These are phyloP conservation scores for Thalia dealbata DNA, from an alignment of 176 grass and related monocot species.

Conservation along the genomic window DNA sequence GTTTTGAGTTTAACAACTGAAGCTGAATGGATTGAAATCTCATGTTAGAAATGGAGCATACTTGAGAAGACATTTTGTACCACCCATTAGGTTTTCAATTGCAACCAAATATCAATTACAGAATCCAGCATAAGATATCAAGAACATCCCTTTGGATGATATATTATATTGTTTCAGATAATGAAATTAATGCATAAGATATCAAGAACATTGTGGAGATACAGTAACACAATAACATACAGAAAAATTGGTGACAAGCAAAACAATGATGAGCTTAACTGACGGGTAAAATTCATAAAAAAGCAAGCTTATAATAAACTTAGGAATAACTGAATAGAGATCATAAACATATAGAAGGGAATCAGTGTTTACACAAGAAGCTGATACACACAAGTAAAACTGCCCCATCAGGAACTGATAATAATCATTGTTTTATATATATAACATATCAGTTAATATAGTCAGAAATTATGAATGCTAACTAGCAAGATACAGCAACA, in stretches of 20 bases:
- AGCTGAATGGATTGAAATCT: constrained; percentile 52
- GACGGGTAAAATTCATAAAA: no score
- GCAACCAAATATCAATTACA: not conserved
- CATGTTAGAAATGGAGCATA: constrained; percentile 17
- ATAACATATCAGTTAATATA: not conserved
- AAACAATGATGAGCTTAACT: not conserved
- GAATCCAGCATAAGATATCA: not conserved
- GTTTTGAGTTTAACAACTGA: constrained; percentile 64
- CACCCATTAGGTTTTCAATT: not conserved
- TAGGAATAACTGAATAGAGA: no score
- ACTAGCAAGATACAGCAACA: no score
- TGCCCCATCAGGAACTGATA: not conserved
- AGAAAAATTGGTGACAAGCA: not conserved
- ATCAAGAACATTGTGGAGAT: not conserved
- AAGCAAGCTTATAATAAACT: no score
- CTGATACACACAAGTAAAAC: not conserved
- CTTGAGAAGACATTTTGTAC: not conserved
- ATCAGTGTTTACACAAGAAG: not conserved
- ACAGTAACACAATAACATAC: not conserved
- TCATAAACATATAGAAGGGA: no score
- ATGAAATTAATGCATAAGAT: no score
- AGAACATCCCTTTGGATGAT: no score
- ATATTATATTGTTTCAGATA: no score
- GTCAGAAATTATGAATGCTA: no score
- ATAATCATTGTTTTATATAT: not conserved